Conservation (phyloP, 2,329 filamentous ascomycete genomes). For the Curvularia verruculosa region DNA sequence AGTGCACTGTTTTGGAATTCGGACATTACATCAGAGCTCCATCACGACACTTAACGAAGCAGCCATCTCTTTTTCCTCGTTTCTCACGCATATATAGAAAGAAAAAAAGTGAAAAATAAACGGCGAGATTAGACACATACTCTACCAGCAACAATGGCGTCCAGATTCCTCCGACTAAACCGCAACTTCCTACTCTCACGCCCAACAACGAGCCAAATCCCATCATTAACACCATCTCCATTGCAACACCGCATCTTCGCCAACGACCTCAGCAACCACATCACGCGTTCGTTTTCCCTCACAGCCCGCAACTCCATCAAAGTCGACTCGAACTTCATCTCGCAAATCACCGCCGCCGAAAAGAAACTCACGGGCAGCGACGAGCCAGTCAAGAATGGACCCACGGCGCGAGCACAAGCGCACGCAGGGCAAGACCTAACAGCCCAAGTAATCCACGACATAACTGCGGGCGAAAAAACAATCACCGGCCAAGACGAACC, state of each 20-base stretch:
- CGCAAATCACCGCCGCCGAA: conserved; percentile 51
- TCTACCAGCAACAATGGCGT: conserved; percentile 10
- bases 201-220: background rate
- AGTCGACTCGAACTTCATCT: conserved; percentile 50
- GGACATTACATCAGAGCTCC: conserved; percentile 12
- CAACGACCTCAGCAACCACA: conserved; percentile 18
- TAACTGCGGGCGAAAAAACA: conserved; percentile 52
- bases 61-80: background rate
- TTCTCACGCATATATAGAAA: background rate
- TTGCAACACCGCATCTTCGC: background rate
- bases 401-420: conserved; percentile 52
- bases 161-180: conserved; percentile 11
- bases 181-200: conserved; percentile 7
- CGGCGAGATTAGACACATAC: no score
- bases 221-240: background rate
- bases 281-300: conserved; percentile 4
- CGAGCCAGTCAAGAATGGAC: conserved; percentile 47
- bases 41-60: conserved; percentile 6
- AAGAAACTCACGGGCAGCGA: conserved; percentile 49
- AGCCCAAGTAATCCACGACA: conserved; percentile 47
- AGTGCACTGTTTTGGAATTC: background rate
- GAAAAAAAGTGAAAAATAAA: background rate
- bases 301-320: conserved; percentile 24
- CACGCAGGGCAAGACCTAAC: conserved; percentile 45
- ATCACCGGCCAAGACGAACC: conserved; percentile 45